Conservation (phyloP, 2,329 filamentous ascomycete genomes). For the Reticulascus tulasneorum region DNA sequence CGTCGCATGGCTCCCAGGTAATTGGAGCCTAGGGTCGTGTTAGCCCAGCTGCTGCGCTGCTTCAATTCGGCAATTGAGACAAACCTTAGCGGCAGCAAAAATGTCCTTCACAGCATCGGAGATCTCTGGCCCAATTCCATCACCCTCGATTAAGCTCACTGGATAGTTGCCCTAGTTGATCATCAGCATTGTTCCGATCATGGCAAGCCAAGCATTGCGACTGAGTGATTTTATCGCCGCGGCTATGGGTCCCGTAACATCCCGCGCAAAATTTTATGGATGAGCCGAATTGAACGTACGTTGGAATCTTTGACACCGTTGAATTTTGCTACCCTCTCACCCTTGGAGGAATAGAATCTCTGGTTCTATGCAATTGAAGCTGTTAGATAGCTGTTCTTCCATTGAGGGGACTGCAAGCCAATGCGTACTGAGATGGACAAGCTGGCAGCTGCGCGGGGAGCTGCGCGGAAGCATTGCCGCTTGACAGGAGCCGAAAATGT, state of each 20-base stretch:
- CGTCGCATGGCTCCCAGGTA: slow-evolving; percentile 95
- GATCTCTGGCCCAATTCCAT: slow-evolving; percentile 98
- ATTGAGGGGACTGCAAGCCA: slow-evolving; percentile 13
- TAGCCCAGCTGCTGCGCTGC: no score
- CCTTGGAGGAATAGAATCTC: slow-evolving; percentile 61
- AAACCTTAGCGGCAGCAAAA: slow-evolving; percentile 88
- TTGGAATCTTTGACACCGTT: slow-evolving; percentile 83
- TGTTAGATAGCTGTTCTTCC: slow-evolving; percentile 5
- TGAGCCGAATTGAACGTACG: slow-evolving; percentile 50
- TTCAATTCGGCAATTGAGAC: slow-evolving; percentile 27
- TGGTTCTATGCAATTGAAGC: slow-evolving; percentile 39
- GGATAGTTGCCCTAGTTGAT: slow-evolving; percentile 78
- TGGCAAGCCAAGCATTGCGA: slow-evolving; percentile 2
- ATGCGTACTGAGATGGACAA: slow-evolving; percentile 53
- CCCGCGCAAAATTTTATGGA: slow-evolving; percentile 11
- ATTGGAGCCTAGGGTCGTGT: slow-evolving; percentile 65
- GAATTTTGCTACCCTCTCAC: slow-evolving; percentile 84
- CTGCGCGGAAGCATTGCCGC: slow-evolving; percentile 72
- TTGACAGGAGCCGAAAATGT: slow-evolving; percentile 71
- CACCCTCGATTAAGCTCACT: slow-evolving; percentile 96
- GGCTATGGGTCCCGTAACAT: not conserved
- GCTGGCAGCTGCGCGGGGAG: slow-evolving; percentile 51
- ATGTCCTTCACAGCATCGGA: slow-evolving; percentile 98
- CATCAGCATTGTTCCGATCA: not conserved
- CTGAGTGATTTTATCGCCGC: slow-evolving; percentile 38